Evolutionary conservation across 768 basidiomycete species (phyloP).

Genomic region (Lentinus brumalis): DNA sequence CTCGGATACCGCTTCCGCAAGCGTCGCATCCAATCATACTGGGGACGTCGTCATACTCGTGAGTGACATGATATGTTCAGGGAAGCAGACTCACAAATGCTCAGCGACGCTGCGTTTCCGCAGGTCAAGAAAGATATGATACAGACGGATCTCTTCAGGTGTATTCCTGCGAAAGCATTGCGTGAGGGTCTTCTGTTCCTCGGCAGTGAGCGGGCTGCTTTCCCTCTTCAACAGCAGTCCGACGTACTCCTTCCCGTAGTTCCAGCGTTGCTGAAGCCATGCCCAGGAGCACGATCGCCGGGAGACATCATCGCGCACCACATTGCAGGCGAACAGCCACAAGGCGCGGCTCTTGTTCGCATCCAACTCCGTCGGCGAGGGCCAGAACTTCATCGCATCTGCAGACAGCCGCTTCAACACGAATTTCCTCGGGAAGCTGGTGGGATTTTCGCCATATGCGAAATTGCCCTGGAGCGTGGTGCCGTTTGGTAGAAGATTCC

Average conservation of each 20-base stretch:
- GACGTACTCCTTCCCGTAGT: conserved; percentile 30
- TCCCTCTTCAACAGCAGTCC: conserved; percentile 22
- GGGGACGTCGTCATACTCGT: too few relatives aligned
- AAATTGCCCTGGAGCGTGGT: conserved; percentile 27
- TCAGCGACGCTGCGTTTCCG: not conserved
- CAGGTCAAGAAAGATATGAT: not conserved
- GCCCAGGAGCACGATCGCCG: conserved; percentile 31
- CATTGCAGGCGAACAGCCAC: conserved; percentile 35
- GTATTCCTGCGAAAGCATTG: not conserved
- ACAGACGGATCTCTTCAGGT: not conserved
- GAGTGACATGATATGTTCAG: too few relatives aligned
- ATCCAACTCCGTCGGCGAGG: conserved; percentile 24
- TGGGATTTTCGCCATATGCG: conserved; percentile 21
- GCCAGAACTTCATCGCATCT: conserved; percentile 29
- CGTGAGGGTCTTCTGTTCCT: not conserved
- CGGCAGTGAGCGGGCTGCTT: not conserved
- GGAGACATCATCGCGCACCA: conserved; percentile 25
- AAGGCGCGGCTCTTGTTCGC: conserved; percentile 27
- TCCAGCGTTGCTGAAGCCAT: conserved; percentile 32
- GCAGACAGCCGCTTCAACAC: conserved; percentile 30
- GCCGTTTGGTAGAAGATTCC: conserved; percentile 16
- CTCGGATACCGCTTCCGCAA: not conserved
- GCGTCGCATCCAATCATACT: too few relatives aligned
- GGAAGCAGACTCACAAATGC: not conserved
- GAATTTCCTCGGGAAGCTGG: conserved; percentile 15